phyloP scores from a whole-genome alignment of 352 stramenopile species.

The Halophytophthora polymorphica region DNA sequence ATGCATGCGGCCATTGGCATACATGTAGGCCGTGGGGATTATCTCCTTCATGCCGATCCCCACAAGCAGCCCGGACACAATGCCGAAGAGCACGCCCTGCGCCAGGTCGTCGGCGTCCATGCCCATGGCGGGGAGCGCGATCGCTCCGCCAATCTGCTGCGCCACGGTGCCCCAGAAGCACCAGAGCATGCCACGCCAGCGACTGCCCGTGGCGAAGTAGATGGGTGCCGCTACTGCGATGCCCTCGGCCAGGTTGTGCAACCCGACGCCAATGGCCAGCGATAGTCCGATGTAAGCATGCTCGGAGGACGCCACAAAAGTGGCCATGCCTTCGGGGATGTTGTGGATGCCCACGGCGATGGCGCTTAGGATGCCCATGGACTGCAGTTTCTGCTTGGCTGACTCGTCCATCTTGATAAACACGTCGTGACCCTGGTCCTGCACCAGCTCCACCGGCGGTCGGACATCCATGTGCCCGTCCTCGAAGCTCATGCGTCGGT shows the following conservation, averaged over 20 bases:
- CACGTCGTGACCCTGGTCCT: slow-evolving; percentile 36
- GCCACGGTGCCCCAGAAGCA: slow-evolving; percentile 88
- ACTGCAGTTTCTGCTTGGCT: slow-evolving; percentile 54
- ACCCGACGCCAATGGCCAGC: slow-evolving; percentile 91
- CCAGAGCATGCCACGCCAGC: slow-evolving; percentile 93
- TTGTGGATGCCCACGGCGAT: slow-evolving; percentile 96
- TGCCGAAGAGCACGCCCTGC: slow-evolving; percentile 91
- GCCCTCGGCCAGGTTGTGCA: slow-evolving; percentile 97
- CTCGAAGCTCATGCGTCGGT: slow-evolving; percentile 29
- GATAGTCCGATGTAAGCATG: slow-evolving; percentile 86
- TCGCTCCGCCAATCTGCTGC: slow-evolving; percentile 87
- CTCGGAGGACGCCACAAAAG: slow-evolving; percentile 89
- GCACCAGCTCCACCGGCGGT: slow-evolving; percentile 52
- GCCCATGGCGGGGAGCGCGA: slow-evolving; percentile 87
- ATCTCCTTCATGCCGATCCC: slow-evolving; percentile 91
- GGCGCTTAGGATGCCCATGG: slow-evolving; percentile 90
- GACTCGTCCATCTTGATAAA: slow-evolving; percentile 46
- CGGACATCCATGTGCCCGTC: slow-evolving; percentile 33
- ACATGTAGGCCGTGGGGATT: slow-evolving; percentile 90
- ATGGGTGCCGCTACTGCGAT: slow-evolving; percentile 95
- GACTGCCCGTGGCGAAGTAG: slow-evolving; percentile 95
- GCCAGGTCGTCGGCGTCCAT: slow-evolving; percentile 58
- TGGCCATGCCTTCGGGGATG: slow-evolving; percentile 95
- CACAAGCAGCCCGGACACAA: slow-evolving; percentile 93
- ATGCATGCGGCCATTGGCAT: slow-evolving; percentile 80